These are phyloP conservation scores for Sclerotinia minor DNA, from an alignment of 2,329 filamentous ascomycete species.

Conservation along the genomic window DNA sequence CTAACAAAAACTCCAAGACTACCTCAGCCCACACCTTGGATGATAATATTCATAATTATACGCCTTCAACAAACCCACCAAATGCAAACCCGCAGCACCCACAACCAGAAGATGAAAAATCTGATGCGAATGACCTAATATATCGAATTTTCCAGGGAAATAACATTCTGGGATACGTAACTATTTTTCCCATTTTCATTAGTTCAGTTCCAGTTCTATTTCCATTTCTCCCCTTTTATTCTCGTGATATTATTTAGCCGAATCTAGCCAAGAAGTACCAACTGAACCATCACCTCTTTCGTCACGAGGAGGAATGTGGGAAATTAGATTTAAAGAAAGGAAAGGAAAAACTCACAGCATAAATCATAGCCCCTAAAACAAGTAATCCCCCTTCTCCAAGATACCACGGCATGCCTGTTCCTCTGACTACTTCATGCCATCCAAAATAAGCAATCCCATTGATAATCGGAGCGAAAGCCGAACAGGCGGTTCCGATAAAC, in stretches of 20 bases:
- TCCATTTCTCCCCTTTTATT: neutral
- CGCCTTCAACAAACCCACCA: conserved; percentile 18
- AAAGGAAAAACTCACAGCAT: conserved; percentile 22
- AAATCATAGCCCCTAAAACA: conserved; percentile 21
- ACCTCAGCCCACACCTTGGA: conserved; percentile 15
- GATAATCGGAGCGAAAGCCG: conserved; percentile 20
- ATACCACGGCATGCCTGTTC: conserved; percentile 31
- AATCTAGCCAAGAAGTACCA: no score
- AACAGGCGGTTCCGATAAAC: conserved; percentile 17
- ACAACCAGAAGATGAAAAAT: conserved; percentile 35
- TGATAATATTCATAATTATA: conserved; percentile 21
- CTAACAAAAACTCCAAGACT: neutral
- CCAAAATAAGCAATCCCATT: conserved; percentile 23
- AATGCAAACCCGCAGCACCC: conserved; percentile 27
- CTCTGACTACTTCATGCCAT: conserved; percentile 3
- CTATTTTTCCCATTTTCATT: conserved; percentile 19
- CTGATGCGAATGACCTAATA: conserved; percentile 33
- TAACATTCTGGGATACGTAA: conserved; percentile 30
- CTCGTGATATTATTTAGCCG: neutral
- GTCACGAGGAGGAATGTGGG: neutral
- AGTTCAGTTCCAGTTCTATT: no score
- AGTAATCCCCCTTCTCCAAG: conserved; percentile 29
- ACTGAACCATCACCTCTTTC: neutral
- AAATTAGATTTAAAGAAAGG: neutral
- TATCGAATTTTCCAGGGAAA: conserved; percentile 33